Conservation (phyloP, 495 filamentous ascomycete genomes). For the Halenospora varia region DNA sequence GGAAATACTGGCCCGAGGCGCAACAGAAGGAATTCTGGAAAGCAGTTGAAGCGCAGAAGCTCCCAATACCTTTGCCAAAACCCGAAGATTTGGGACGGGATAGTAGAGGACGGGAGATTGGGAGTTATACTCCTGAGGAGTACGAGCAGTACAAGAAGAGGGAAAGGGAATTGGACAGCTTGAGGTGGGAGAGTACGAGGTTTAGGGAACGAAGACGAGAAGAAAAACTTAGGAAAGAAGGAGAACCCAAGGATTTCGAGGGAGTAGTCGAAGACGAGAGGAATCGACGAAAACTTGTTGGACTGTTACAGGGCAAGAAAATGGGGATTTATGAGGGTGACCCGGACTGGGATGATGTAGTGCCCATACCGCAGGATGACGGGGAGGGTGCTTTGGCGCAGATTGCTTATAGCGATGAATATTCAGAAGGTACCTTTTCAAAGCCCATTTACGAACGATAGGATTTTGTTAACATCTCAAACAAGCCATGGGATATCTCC, state of each 20-base stretch:
- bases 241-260: slow-evolving; percentile 32
- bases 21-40: slow-evolving; percentile 46
- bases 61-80: slow-evolving; percentile 35
- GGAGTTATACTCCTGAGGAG: slow-evolving; percentile 33
- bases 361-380: slow-evolving; percentile 81
- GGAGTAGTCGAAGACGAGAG: slow-evolving; percentile 42
- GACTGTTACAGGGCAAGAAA: slow-evolving; percentile 38
- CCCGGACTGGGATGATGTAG: slow-evolving; percentile 77
- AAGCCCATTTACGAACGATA: neutral
- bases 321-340: slow-evolving; percentile 55
- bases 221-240: neutral
- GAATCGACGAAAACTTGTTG: slow-evolving; percentile 39
- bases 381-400: slow-evolving; percentile 74
- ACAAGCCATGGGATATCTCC: slow-evolving; percentile 71
- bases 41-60: slow-evolving; percentile 37
- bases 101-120: slow-evolving; percentile 35
- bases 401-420: slow-evolving; percentile 83
- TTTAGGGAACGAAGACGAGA: slow-evolving; percentile 12
- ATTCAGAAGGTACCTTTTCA: slow-evolving; percentile 66
- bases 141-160: slow-evolving; percentile 28
- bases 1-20: slow-evolving; percentile 6
- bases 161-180: slow-evolving; percentile 26
- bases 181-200: slow-evolving; percentile 26
- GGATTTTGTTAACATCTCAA: neutral
- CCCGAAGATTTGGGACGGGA: slow-evolving; percentile 38